phyloP scores from a whole-genome alignment of 75 land plant genomes.

The Cryptomeria japonica region DNA sequence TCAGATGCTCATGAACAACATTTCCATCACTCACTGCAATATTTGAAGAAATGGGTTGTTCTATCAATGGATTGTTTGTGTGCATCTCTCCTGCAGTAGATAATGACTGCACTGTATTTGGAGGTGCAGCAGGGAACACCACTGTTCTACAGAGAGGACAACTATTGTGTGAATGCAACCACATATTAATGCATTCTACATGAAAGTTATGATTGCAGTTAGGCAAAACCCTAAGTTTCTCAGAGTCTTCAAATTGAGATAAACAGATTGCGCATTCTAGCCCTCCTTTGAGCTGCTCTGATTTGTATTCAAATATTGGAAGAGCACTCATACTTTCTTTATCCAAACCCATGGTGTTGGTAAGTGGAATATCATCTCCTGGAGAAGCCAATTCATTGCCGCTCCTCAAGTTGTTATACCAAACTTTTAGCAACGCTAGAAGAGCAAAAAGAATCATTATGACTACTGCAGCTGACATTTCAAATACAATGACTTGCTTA shows the following conservation, averaged over 20 bases:
- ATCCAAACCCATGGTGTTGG: neutral
- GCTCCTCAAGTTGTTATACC: neutral
- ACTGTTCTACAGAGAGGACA: constrained; percentile 64
- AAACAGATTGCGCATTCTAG: constrained; percentile 63
- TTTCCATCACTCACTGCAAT: neutral
- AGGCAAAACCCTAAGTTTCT: constrained; percentile 43
- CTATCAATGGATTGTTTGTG: too few species aligned
- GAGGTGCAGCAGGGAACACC: neutral
- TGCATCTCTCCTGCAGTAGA: neutral
- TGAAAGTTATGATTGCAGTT: constrained; percentile 65
- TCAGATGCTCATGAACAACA: neutral
- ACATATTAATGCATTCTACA: constrained; percentile 58
- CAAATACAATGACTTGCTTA: too few species aligned
- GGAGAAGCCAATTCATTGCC: neutral
- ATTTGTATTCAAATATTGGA: neutral
- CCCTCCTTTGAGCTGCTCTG: neutral
- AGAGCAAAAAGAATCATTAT: neutral
- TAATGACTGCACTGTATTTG: neutral
- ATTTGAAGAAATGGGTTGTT: neutral
- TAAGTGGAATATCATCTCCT: neutral
- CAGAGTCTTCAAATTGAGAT: constrained; percentile 46
- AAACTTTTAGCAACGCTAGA: neutral
- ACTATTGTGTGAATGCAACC: constrained; percentile 55
- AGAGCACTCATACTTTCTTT: neutral
- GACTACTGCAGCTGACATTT: too few species aligned